Evolutionary conservation across 2,329 filamentous ascomycete species (phyloP).

Genomic region (Fusarium verrucosum): DNA sequence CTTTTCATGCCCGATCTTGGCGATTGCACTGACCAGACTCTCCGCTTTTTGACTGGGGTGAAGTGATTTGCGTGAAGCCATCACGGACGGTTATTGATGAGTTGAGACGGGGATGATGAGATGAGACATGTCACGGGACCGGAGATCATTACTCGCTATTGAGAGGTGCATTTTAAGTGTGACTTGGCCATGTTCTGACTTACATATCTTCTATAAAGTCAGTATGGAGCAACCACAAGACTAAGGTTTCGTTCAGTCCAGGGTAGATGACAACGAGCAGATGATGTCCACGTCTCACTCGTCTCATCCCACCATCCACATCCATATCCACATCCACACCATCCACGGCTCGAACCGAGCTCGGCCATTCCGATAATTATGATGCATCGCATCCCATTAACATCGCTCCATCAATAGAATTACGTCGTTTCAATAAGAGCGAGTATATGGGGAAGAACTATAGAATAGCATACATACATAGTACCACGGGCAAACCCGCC

Average conservation of each 20-base stretch:
- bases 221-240: background rate
- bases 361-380: background rate
- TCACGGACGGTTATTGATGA: background rate
- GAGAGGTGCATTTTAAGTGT: too few species aligned
- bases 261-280: background rate
- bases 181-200: background rate
- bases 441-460: too few species aligned
- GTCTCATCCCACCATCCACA: background rate
- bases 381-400: background rate
- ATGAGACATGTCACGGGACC: background rate
- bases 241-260: background rate
- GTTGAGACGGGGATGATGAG: background rate
- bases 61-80: constrained; percentile 12
- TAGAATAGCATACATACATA: too few species aligned
- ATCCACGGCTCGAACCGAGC: background rate
- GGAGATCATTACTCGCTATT: too few species aligned
- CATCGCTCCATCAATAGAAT: background rate
- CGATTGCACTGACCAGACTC: constrained; percentile 5
- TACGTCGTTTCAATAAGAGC: background rate
- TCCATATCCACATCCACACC: background rate
- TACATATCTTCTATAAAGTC: background rate
- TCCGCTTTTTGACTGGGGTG: constrained; percentile 4
- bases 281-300: background rate
- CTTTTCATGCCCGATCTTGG: constrained; percentile 5
- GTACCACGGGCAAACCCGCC: too few species aligned